phyloP scores from a whole-genome alignment of 2,329 filamentous ascomycete genomes.

The Magnaporthiopsis poae region DNA sequence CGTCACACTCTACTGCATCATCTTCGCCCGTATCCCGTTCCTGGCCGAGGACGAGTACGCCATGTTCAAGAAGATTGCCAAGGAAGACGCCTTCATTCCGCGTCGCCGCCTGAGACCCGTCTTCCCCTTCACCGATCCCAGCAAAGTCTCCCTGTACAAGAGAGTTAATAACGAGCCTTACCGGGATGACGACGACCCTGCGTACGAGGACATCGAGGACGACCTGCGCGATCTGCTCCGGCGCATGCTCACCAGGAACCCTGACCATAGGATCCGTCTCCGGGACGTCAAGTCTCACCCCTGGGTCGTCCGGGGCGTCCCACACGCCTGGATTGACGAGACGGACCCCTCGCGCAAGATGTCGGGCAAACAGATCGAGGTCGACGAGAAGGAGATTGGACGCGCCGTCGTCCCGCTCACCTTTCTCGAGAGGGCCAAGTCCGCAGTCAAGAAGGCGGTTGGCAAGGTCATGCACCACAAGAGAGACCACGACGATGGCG shows the following conservation, averaged over 20 bases:
- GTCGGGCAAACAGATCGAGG: conserved; percentile 77
- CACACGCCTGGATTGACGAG: conserved; percentile 83
- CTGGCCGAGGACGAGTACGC: conserved; percentile 83
- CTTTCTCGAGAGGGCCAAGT: conserved; percentile 74
- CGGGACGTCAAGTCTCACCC: conserved; percentile 87
- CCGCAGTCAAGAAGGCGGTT: conserved; percentile 60
- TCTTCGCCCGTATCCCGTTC: conserved; percentile 89
- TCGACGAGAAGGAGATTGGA: conserved; percentile 82
- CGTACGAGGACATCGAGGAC: conserved; percentile 78
- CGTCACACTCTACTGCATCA: conserved; percentile 88
- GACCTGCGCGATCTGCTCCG: conserved; percentile 68
- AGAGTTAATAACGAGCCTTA: conserved; percentile 55
- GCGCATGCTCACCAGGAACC: conserved; percentile 79
- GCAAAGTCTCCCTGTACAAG: conserved; percentile 44
- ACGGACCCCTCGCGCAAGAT: conserved; percentile 74
- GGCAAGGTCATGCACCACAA: conserved; percentile 55
- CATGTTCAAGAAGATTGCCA: conserved; percentile 84
- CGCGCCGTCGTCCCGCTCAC: conserved; percentile 82
- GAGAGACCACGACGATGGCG: conserved; percentile 46
- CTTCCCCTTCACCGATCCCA: conserved; percentile 48
- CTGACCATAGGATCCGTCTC: conserved; percentile 75
- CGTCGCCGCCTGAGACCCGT: conserved; percentile 69
- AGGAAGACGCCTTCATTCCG: conserved; percentile 84
- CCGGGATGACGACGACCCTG: conserved; percentile 65
- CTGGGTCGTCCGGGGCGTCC: conserved; percentile 75